Evolutionary conservation across 345 rosid species (phyloP), one percentile per base, ranked within the genome.

Genomic region (Sisymbrium altissimum): DNA sequence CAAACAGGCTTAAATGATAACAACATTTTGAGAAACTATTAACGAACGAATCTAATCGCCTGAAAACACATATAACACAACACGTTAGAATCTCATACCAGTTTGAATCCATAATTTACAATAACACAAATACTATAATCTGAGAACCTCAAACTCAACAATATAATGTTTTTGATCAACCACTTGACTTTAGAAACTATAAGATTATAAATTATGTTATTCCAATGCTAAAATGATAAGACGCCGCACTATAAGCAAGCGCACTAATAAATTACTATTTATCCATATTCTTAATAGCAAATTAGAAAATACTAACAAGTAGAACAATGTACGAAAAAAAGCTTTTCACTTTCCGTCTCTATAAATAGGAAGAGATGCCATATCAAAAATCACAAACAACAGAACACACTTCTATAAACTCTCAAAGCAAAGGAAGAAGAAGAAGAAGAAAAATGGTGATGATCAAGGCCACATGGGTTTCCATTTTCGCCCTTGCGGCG

Each of bases 381-480:
- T 11, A 40, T 17, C 56, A 55, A n/a, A 67, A 50, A 40, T 44
- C 80, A 48, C 62, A 71, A 48, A 71, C 59, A 54, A 29, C 4
- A 41, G 15, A 71, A 70, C 53, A 59, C 58, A 70, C 54, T 55
- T 63, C 6, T 15, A 36, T 11, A 55, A 55, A 63, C 71, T 36
- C 30, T 25, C 68, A 74, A 45, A 32, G 44, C 54, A 64, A 67
- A 70, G 71, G 40, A 70, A 65, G 64, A 59, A 45, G 14, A 7
- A 45, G 14, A 7, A 30, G 11, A 32, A 25, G 7, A 69, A 53
- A 25, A 32, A 41, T 66, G 77, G 64, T 27, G 72, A 70, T 64
- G 66, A 86, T 82, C 89, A 87, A 84, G 88, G 54, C 76, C 4
- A 64, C 86, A 21, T 67, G 73, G 66, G 61, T 84, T 12, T 80